Conservation (phyloP, 306 rosid genomes). For the Luffa acutangula region DNA sequence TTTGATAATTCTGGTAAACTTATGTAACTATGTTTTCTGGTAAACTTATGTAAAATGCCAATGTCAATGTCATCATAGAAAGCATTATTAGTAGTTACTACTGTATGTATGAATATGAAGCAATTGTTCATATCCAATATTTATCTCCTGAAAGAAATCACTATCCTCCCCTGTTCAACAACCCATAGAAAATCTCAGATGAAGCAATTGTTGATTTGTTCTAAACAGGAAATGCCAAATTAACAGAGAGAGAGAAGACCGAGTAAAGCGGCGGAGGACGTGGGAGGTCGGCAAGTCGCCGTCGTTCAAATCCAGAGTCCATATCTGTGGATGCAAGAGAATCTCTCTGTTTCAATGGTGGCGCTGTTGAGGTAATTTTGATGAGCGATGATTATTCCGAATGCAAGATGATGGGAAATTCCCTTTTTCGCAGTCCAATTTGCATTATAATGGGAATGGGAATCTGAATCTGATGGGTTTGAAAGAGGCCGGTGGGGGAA, state of each 20-base stretch:
- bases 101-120: not conserved
- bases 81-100: not conserved
- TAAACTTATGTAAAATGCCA: not conserved
- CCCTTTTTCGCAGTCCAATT: not conserved
- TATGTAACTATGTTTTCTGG: not conserved
- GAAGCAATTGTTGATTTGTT: not conserved
- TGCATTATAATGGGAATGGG: not conserved
- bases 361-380: not conserved
- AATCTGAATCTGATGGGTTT: not conserved
- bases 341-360: not conserved
- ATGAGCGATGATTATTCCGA: not conserved
- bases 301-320: not conserved
- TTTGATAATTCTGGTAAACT: not conserved
- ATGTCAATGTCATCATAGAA: not conserved
- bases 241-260: not conserved
- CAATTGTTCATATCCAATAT: not conserved
- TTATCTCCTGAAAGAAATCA: not conserved
- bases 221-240: too few relatives aligned
- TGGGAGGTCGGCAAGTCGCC: not conserved
- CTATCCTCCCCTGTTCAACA: not conserved
- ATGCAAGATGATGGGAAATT: constrained; percentile 1
- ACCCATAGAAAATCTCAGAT: not conserved
- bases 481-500: not conserved
- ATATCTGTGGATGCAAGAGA: not conserved
- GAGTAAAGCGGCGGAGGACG: not conserved